Conservation (phyloP, 371 early-diverging fungal genomes). For the Smittium culicis region DNA sequence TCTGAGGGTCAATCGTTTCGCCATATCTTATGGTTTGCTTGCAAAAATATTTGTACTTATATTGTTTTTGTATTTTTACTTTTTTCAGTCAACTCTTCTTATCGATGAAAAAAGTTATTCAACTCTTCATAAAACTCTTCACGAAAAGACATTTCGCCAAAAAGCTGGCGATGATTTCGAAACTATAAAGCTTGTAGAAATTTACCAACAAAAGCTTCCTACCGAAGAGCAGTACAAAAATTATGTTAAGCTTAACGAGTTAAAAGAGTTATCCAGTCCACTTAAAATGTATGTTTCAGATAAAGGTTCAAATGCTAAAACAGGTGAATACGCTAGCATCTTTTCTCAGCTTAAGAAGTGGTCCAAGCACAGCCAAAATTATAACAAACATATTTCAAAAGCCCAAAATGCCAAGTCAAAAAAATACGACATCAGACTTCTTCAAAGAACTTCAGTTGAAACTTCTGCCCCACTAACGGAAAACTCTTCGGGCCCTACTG, state of each 20-base stretch:
- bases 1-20: too few species aligned
- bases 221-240: conserved; percentile 5
- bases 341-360: neutral
- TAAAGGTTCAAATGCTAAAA: neutral
- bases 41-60: too few species aligned
- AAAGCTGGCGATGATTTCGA: too few species aligned
- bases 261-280: neutral
- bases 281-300: neutral
- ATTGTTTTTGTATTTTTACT: too few species aligned
- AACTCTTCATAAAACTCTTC: too few species aligned
- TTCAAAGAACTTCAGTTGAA: neutral
- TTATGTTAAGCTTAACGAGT: neutral
- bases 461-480: neutral
- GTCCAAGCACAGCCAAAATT: too few species aligned
- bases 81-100: too few species aligned
- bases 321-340: neutral
- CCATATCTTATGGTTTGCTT: too few species aligned
- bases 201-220: conserved; percentile 2
- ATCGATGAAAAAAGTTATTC: too few species aligned
- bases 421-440: neutral
- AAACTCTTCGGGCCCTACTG: neutral
- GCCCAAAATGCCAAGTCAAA: neutral
- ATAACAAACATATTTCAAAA: neutral
- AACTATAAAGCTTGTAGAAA: neutral
- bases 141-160: too few species aligned